Evolutionary conservation across 176 grass and related monocot genomes (phyloP), one percentile per base, ranked within the genome.

Genomic region (Avena insularis): DNA sequence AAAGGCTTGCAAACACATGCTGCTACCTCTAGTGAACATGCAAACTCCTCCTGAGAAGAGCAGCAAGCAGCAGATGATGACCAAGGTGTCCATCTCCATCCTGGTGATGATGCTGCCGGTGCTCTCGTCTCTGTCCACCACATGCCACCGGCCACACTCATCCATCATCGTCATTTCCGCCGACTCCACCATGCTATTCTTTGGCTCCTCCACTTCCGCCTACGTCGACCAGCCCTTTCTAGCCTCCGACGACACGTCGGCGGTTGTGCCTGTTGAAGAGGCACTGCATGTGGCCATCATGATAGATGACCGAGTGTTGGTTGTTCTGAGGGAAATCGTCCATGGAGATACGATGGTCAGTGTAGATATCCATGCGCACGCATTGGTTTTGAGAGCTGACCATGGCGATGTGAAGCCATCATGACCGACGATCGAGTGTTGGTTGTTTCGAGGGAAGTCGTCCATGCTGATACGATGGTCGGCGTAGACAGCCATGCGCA

Each of bases 91-190:
- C 83, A 89, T 98, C 89, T 91, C 91, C 61, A 83, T 98, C 19
- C 67, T 98, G 55, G 92, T 98, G 31, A 84, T 23, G 23, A 23
- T 23, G 23, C 23, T 23, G 23, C 23, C 23, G 23, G 23, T 23
- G 23, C 23, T 23, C 23, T 23, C 23, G 23, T 23, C 23, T 23
- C 23, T 23, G 23, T 23, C 23, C 23, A 23, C 23, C 23, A 23
- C 23, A 23, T 23, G 23, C 23, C 23, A 23, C 23, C 23, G 23
- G 88, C 95, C 90, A 40, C 95, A 98, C 81, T 94, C 92, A 87
- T 90, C 95, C 87, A 94, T 98, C 87, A 46, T 98, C 81, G 80
- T 98, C 73, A 92, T 98, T 55, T 92, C 86, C 62, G 87, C 91
- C 20, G 96, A 98, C 85, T 93, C 91, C 49, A 93, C 92, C 66